Conservation (phyloP, 2,329 filamentous ascomycete genomes). For the Sporothrix dimorphospora region DNA sequence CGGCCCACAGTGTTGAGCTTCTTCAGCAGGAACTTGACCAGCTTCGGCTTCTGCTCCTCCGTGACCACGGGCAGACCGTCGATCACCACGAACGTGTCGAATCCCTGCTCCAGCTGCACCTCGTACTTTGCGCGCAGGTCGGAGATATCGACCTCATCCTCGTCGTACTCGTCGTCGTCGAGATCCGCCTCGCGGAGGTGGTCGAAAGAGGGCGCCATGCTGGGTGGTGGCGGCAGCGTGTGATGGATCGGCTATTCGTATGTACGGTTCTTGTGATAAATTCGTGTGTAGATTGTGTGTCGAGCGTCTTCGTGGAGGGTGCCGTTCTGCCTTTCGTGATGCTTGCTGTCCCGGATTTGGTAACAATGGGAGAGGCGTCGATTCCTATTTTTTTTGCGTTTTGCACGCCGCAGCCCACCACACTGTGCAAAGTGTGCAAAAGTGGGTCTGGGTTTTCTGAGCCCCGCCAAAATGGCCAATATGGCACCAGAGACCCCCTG, state of each 20-base stretch:
- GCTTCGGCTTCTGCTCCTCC: constrained; percentile 88
- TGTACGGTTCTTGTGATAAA: not conserved
- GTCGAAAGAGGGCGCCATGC: constrained; percentile 93
- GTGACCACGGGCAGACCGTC: constrained; percentile 90
- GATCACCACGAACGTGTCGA: constrained; percentile 94
- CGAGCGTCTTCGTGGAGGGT: not conserved
- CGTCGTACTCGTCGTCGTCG: constrained; percentile 81
- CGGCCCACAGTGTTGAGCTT: constrained; percentile 86
- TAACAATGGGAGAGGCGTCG: constrained; percentile 19
- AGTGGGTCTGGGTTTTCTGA: constrained; percentile 29
- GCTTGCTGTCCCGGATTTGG: constrained; percentile 18
- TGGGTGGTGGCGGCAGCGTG: constrained; percentile 44
- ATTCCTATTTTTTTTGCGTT: constrained; percentile 29
- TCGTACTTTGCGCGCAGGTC: constrained; percentile 94
- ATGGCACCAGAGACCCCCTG: not conserved
- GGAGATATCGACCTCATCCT: constrained; percentile 92
- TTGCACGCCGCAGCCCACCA: constrained; percentile 9
- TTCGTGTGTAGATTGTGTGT: not conserved
- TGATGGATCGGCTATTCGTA: not conserved
- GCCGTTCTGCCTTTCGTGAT: not conserved
- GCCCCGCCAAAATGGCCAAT: constrained; percentile 14
- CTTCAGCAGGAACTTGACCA: constrained; percentile 93
- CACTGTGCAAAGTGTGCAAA: constrained; percentile 27
- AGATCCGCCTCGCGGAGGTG: constrained; percentile 89
- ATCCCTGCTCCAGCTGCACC: constrained; percentile 91